A percentile compares a stretch with the other conserved stretches of the same genome.
Conservation (phyloP, 352 stramenopile genomes). For the Globisporangium camurandrum region DNA sequence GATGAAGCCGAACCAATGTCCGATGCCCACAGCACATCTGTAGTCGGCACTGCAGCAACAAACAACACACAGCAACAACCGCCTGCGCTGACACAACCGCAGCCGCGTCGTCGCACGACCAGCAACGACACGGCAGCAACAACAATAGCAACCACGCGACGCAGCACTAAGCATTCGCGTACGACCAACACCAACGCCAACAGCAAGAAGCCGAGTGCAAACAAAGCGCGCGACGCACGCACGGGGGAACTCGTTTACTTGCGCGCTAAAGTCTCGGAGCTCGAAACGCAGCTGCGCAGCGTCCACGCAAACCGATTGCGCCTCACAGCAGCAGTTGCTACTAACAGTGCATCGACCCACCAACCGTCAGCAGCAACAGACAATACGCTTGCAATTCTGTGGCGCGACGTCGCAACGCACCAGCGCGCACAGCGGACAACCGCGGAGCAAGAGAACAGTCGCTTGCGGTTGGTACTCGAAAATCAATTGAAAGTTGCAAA, state of each 20-base stretch:
- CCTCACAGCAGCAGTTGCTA: neutral
- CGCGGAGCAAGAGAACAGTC: conserved; percentile 45
- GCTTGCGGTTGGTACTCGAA: conserved; percentile 42
- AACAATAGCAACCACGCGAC: neutral
- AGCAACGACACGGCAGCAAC: neutral
- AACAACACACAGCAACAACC: neutral
- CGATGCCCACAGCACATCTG: neutral
- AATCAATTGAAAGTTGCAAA: conserved; percentile 54
- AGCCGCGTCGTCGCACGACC: neutral
- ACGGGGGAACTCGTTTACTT: conserved; percentile 12
- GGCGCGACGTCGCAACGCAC: conserved; percentile 10
- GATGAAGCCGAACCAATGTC: neutral
- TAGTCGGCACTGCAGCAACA: neutral
- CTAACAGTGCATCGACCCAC: neutral
- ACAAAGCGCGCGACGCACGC: conserved; percentile 13
- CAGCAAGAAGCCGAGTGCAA: neutral
- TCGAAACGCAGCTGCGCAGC: conserved; percentile 12
- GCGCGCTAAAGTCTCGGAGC: conserved; percentile 7
- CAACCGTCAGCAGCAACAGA: neutral
- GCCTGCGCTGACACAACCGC: neutral
- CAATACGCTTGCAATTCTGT: conserved; percentile 12
- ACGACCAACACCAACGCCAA: neutral
- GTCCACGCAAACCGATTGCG: conserved; percentile 14
- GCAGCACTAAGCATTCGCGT: neutral
- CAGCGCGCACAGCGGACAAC: conserved; percentile 23